Conservation (phyloP, 495 filamentous ascomycete species). For the Neurospora hispaniola region DNA sequence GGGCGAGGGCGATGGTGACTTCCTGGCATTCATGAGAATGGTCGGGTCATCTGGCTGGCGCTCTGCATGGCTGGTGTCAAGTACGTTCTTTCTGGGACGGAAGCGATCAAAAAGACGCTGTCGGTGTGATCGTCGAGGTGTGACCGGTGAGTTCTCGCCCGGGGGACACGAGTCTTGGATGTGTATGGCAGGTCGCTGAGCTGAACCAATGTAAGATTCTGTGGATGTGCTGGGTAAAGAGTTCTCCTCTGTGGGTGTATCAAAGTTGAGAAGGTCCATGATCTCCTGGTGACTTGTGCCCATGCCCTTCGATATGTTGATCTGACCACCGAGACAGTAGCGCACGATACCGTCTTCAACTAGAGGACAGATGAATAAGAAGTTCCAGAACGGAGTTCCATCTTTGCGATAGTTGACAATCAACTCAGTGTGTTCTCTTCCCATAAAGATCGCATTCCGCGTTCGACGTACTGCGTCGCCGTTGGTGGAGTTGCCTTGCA, state of each 20-base stretch:
- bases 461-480: conserved; percentile 27
- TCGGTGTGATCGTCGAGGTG: not conserved
- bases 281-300: conserved; percentile 35
- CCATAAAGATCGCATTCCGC: conserved; percentile 28
- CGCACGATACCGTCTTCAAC: conserved; percentile 30
- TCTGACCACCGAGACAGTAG: conserved; percentile 45
- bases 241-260: conserved; percentile 2
- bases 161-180: not conserved
- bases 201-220: not conserved
- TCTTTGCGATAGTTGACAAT: conserved; percentile 42
- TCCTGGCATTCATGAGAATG: not conserved
- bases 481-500: conserved; percentile 41
- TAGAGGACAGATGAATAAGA: conserved; percentile 42
- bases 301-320: conserved; percentile 45
- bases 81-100: not conserved
- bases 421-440: conserved; percentile 39
- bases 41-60: not conserved
- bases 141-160: not conserved
- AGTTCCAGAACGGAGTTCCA: conserved; percentile 46
- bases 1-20: not conserved
- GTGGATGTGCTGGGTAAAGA: not conserved
- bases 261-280: conserved; percentile 33
- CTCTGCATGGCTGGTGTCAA: not conserved
- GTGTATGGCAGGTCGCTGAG: not conserved
- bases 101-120: not conserved